phyloP scores from a whole-genome alignment of 345 rosid genomes.

The Psidium guajava region DNA sequence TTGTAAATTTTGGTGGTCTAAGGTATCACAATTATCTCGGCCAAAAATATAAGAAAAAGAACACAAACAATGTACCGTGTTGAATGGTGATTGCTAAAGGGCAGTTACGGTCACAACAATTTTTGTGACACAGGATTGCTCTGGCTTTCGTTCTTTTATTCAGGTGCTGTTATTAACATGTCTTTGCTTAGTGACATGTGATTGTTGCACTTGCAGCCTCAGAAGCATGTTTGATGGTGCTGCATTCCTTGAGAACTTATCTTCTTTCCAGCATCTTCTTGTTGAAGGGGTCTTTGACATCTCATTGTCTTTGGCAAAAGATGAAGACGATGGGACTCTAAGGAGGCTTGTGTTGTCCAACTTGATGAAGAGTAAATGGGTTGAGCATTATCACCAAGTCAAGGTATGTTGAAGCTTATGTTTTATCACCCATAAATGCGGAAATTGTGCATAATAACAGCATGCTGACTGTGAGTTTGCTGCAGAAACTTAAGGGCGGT shows the following conservation, averaged over 20 bases:
- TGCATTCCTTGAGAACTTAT: conserved; percentile 75
- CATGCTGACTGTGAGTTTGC: conserved; percentile 1
- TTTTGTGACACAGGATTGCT: not conserved
- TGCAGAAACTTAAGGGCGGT: conserved; percentile 38
- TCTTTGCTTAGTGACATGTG: not conserved
- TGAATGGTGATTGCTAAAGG: not conserved
- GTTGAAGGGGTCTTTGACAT: conserved; percentile 74
- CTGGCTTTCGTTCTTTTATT: not conserved
- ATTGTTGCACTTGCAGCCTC: conserved; percentile 41
- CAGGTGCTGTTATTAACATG: not conserved
- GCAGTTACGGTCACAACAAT: not conserved
- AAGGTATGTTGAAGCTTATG: conserved; percentile 32
- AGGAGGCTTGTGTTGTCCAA: conserved; percentile 50
- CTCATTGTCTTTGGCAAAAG: conserved; percentile 36
- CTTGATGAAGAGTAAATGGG: conserved; percentile 57
- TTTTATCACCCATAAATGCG: not conserved
- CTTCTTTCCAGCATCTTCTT: conserved; percentile 60
- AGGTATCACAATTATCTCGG: not conserved
- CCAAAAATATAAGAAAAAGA: not conserved
- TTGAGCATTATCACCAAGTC: conserved; percentile 37
- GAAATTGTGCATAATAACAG: not conserved
- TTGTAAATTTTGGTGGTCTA: not conserved
- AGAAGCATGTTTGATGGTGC: conserved; percentile 65
- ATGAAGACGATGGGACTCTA: conserved; percentile 49
- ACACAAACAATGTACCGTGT: not conserved